A percentile compares a stretch with the other conserved stretches of the same genome.
Evolutionary conservation across 2,329 filamentous ascomycete species (phyloP).

Genomic region (Rugonectria rugulosa): DNA sequence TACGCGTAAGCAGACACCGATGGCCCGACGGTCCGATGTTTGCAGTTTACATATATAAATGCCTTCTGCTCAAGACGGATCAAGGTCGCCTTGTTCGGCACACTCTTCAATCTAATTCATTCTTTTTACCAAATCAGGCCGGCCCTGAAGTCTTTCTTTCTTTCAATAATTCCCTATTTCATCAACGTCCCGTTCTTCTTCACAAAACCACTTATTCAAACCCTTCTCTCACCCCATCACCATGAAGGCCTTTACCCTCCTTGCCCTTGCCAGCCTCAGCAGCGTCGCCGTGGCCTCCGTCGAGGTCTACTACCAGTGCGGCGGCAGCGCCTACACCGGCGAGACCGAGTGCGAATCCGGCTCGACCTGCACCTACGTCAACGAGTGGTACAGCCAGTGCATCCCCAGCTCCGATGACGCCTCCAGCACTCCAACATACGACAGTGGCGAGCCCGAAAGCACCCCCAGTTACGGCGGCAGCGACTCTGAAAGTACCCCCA

Average conservation of each 20-base stretch:
- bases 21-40: background rate
- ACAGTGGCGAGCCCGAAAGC: background rate
- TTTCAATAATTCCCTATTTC: constrained; percentile 10
- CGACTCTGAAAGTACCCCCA: background rate
- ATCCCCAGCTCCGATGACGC: constrained; percentile 12
- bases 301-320: constrained; percentile 29
- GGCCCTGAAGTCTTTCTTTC: constrained; percentile 23
- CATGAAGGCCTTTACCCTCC: constrained; percentile 27
- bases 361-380: constrained; percentile 24
- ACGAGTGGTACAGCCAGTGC: constrained; percentile 34
- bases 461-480: background rate
- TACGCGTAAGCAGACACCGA: background rate
- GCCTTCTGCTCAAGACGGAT: background rate
- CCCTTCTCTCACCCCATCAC: constrained; percentile 3
- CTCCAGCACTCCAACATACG: constrained; percentile 5
- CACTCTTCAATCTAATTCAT: constrained; percentile 24
- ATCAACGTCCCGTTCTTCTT: background rate
- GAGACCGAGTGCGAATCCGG: constrained; percentile 27
- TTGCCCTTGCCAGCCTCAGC: constrained; percentile 30
- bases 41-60: constrained; percentile 22
- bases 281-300: constrained; percentile 26
- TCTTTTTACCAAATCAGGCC: constrained; percentile 21
- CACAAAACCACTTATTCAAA: constrained; percentile 11
- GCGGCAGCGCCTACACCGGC: constrained; percentile 22
- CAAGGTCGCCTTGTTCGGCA: background rate